Evolutionary conservation across 441 rosid genomes (phyloP).

Genomic region (Biscutella laevigata): DNA sequence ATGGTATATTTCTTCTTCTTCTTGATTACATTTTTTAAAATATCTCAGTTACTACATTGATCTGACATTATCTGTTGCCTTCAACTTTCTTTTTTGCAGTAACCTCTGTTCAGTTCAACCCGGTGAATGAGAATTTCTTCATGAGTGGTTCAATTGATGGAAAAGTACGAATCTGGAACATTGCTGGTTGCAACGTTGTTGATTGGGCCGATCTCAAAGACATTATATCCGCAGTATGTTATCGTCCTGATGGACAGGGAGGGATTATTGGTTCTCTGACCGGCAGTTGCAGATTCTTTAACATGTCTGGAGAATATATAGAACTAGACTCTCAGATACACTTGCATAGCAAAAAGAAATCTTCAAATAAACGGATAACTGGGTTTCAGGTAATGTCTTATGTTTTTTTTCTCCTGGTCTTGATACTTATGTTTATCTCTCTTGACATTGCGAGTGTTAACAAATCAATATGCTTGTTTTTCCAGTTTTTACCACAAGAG

Average conservation of each 20-base stretch:
- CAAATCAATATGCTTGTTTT: background rate
- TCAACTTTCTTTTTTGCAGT: conserved; percentile 42
- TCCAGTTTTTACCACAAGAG: conserved; percentile 67
- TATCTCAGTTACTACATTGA: conserved; percentile 3
- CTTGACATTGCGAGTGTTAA: conserved; percentile 8
- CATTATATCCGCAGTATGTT: conserved; percentile 83
- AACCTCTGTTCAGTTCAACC: conserved; percentile 85
- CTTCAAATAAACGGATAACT: conserved; percentile 62
- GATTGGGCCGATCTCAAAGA: conserved; percentile 76
- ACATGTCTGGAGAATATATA: conserved; percentile 58
- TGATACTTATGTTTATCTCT: conserved; percentile 3
- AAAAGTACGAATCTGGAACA: conserved; percentile 90
- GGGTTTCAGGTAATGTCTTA: conserved; percentile 58
- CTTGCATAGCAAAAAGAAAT: conserved; percentile 54
- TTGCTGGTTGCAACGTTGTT: conserved; percentile 57
- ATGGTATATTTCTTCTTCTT: conserved; percentile 21
- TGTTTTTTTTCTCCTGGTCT: background rate
- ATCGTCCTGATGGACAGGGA: conserved; percentile 88
- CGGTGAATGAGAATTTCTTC: conserved; percentile 67
- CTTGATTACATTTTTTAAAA: conserved; percentile 35
- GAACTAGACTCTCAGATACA: conserved; percentile 63
- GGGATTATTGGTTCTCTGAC: conserved; percentile 72
- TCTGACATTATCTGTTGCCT: conserved; percentile 1
- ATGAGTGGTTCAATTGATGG: conserved; percentile 96
- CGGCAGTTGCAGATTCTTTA: conserved; percentile 71